Base-by-base conservation (phyloP, 441 rosid species). In the Bocquillonia castaneifolia region DNA sequence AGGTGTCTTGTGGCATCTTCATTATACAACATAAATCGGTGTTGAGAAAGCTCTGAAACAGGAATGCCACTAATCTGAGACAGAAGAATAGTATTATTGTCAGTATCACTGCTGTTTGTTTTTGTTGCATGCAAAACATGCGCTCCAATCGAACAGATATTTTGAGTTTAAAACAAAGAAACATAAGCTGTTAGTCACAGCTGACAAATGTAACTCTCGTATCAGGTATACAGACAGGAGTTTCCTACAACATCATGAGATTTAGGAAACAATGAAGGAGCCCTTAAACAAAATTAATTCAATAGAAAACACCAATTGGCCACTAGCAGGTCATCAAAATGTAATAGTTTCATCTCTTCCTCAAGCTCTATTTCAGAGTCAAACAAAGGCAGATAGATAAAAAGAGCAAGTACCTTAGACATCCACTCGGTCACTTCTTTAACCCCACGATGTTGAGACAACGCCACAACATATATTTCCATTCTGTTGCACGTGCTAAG, bases 401-500 rank as follows among this genome's bases (percentile, higher is more conserved):
- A 10, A 8, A 20, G 10, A 34, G 15, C 14, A 63, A 63, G 63
- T 44, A 88, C 95, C 95, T 91, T 91, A 25, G 97, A 87, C 95
- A 88, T 85, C 93, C 95, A 91, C 64, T 85, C 95, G 23, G 93
- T 88, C 20, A 91, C 97, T 86, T 91, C 95, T 77, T 86, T 91
- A 74, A 91, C 96, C 44, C 97, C 99, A 60, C 99, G 96, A 59
- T 89, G 92, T 77, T 88, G 97, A 63, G 99, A 93, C 7, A 93
- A 76, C 55, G 99, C 97, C 50, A 93, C 85, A 59, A 89, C 97
- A 79, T 93, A 93, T 65, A 93, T 88, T 83, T 93, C 99, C 97
- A 90, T 89, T 50, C 99, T 81, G 80, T 93, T 91, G 74, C 99
- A 93, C 32, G 99, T 93, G 77, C 99, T 93, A 63, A 93, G 99